A percentile compares a stretch with the other conserved stretches of the same genome.
Evolutionary conservation across 352 stramenopile genomes (phyloP).

Genomic region (Globisporangium orthogonon): DNA sequence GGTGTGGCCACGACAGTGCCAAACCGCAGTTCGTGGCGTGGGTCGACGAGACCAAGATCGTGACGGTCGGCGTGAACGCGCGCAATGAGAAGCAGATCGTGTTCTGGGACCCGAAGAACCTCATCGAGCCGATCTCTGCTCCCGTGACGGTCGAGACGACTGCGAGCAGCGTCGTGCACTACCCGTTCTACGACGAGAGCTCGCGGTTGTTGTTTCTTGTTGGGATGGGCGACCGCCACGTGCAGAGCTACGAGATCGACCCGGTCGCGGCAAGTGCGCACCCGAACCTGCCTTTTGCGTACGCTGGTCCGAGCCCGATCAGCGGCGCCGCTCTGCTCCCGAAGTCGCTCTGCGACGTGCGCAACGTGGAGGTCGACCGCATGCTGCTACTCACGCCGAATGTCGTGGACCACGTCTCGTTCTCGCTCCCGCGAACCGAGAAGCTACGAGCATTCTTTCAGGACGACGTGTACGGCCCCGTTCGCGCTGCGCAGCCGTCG

Average conservation of each 20-base stretch:
- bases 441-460: constrained; percentile 76
- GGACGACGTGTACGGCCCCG: constrained; percentile 60
- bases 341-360: constrained; percentile 56
- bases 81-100: constrained; percentile 61
- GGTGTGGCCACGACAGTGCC: constrained; percentile 58
- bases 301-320: constrained; percentile 41
- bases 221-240: constrained; percentile 49
- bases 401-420: constrained; percentile 50
- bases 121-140: constrained; percentile 52
- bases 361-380: constrained; percentile 55
- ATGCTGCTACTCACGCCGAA: constrained; percentile 56
- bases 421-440: constrained; percentile 55
- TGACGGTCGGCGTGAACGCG: constrained; percentile 52
- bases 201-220: constrained; percentile 69
- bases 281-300: constrained; percentile 58
- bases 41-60: constrained; percentile 28
- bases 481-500: constrained; percentile 23
- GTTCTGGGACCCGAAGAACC: constrained; percentile 67
- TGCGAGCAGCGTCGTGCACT: constrained; percentile 35
- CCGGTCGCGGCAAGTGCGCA: constrained; percentile 27
- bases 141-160: constrained; percentile 31
- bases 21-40: constrained; percentile 71
- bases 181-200: constrained; percentile 61
- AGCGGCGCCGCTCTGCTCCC: constrained; percentile 53
- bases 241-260: constrained; percentile 75